These are phyloP conservation scores for Heliamphora exappendiculata DNA, from an alignment of 148 eudicot species.

Conservation along the genomic window DNA sequence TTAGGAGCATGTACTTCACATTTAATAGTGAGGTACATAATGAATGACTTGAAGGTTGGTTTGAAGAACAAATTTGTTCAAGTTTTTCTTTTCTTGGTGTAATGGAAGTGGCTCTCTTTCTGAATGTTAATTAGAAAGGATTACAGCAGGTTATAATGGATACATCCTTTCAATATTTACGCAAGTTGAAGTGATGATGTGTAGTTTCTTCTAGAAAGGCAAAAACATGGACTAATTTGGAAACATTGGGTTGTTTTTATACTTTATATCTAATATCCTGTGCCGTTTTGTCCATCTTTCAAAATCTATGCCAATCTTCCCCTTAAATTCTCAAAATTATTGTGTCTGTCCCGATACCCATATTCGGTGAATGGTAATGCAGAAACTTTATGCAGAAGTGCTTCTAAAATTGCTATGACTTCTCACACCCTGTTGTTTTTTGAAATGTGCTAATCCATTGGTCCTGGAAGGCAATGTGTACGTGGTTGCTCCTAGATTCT, in stretches of 20 bases:
- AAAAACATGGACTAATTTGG: neutral
- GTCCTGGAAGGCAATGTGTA: neutral
- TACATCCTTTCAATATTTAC: neutral
- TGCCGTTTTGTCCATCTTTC: neutral
- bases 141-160: neutral
- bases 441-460: neutral
- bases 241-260: neutral
- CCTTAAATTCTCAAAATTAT: neutral
- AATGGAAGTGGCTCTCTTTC: no score
- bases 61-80: neutral
- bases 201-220: neutral
- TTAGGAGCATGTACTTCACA: neutral
- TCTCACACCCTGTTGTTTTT: neutral
- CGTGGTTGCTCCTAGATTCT: neutral
- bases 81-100: neutral
- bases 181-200: neutral
- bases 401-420: conserved; percentile 1
- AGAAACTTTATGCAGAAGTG: neutral
- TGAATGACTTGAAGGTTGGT: neutral
- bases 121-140: neutral
- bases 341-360: neutral
- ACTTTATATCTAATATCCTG: neutral
- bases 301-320: neutral
- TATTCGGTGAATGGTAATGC: neutral
- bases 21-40: neutral